Percentiles rank a stretch among this genome's conserved stretches.
phyloP scores from a whole-genome alignment of 345 rosid genomes.

The Rhodamnia rubescens region DNA sequence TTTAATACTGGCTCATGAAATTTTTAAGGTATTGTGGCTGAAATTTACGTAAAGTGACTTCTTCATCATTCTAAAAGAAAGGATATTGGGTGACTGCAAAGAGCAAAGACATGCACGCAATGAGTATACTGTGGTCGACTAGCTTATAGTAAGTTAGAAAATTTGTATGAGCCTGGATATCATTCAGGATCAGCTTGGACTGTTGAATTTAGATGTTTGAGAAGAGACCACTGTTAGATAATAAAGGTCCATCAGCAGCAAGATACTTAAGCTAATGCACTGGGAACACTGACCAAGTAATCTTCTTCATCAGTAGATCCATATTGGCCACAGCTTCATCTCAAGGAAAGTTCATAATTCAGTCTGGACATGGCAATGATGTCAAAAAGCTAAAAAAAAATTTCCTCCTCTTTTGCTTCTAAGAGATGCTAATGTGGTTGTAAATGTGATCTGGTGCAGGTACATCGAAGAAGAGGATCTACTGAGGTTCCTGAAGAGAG shows the following conservation, averaged over 20 bases:
- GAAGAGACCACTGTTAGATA: neutral
- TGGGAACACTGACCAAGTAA: neutral
- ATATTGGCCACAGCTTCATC: neutral
- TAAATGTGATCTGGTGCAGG: slow-evolving; percentile 5
- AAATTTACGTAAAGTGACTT: neutral
- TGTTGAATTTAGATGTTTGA: neutral
- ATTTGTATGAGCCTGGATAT: neutral
- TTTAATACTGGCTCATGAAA: neutral
- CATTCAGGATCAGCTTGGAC: neutral
- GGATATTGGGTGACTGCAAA: neutral
- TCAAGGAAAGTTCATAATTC: neutral
- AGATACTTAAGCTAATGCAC: neutral
- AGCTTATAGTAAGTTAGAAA: neutral
- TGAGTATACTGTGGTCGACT: neutral
- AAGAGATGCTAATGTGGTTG: neutral
- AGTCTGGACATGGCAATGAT: neutral
- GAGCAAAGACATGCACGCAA: neutral
- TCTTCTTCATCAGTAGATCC: neutral
- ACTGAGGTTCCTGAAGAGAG: slow-evolving; percentile 25
- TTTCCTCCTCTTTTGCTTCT: neutral
- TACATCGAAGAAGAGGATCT: slow-evolving; percentile 42
- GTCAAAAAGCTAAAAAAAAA: no score
- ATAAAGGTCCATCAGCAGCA: neutral
- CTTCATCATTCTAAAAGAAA: rapidly evolving
- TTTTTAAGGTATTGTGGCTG: neutral